Base-by-base conservation (phyloP, 768 basidiomycete species). In the Scleroderma citrinum region DNA sequence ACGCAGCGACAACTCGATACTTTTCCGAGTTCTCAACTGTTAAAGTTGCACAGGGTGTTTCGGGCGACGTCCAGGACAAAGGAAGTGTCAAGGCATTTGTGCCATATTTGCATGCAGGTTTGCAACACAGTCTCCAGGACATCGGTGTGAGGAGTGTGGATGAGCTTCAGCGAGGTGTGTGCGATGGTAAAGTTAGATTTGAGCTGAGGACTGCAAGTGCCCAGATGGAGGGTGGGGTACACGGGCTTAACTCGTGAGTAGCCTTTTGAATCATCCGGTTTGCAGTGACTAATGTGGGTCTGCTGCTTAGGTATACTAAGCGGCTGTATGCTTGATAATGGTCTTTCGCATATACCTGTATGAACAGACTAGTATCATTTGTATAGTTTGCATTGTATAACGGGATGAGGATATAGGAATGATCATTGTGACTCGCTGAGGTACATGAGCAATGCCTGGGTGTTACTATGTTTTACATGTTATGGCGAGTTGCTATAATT, bases 51-150 rank as follows among this genome's bases (percentile, higher is more conserved):
- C 91, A 94, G 67, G 92, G 92, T 52, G 95, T 99, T 8, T 88
- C 89, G 12, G 95, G 95, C 12, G 92, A 97, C 59, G 95, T 98
- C 11, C 88, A 91, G 68, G 95, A 99, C 69, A 97, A 96, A 75
- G 96, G 96, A 6, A 91, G 89, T 52, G 82, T 97, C 57, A 85
- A 82, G 71, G 86, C 87, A 46, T 98, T 98, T 69, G 63, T 98
- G 45, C 95, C 94, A 2, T 93, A 91, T 62, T 70, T 92, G 31
- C 70, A 87, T 48, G 76, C 78, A 3, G 90, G 90, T 4, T 73
- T 92, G 34, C 94, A 97, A 68, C 94, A 97, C 69, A 93, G 91
- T 55, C 72, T 97, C 55, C 95, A 99, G 73, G 95, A 99, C 56
- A 76, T 93, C 48, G 95, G 95, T 21, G 81, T 91, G 26, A 76